These are phyloP conservation scores for Isabelozyma rhagii DNA, from an alignment of 805 yeast species.

Conservation along the genomic window DNA sequence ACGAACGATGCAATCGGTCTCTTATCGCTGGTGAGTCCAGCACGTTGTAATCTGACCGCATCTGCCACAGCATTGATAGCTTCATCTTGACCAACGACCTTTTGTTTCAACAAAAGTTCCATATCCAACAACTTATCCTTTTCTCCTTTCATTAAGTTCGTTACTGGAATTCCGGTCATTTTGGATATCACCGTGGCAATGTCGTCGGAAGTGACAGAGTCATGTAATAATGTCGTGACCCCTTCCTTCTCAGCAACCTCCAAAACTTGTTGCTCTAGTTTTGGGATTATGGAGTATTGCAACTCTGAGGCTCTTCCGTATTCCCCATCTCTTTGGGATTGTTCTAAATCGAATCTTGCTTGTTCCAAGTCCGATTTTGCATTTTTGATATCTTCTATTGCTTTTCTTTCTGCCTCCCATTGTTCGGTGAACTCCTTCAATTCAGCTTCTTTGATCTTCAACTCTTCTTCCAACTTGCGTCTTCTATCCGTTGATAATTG, in stretches of 20 bases:
- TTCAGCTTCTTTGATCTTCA: conserved; percentile 62
- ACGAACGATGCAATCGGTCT: conserved; percentile 95
- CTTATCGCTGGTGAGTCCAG: conserved; percentile 91
- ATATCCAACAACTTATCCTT: conserved; percentile 84
- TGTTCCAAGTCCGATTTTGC: conserved; percentile 82
- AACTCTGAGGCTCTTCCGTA: conserved; percentile 87
- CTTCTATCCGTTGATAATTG: conserved; percentile 76
- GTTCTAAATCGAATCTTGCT: conserved; percentile 79
- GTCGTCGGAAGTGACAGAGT: conserved; percentile 90
- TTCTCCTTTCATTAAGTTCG: conserved; percentile 88
- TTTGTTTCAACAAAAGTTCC: conserved; percentile 73
- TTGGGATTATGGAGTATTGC: conserved; percentile 85
- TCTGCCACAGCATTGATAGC: conserved; percentile 88
- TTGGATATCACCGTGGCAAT: conserved; percentile 88
- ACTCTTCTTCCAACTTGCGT: conserved; percentile 65
- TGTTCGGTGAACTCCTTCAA: conserved; percentile 67
- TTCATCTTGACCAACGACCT: conserved; percentile 94
- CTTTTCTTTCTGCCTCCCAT: conserved; percentile 83
- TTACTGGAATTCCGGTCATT: conserved; percentile 95
- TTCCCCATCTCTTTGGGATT: conserved; percentile 78
- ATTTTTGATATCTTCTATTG: conserved; percentile 71
- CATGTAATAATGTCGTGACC: conserved; percentile 58
- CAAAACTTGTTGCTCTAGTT: conserved; percentile 61
- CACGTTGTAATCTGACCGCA: conserved; percentile 94
- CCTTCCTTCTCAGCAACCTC: conserved; percentile 36